phyloP scores from a whole-genome alignment of 2,329 filamentous ascomycete species.

The Aspergillus viridinutans region DNA sequence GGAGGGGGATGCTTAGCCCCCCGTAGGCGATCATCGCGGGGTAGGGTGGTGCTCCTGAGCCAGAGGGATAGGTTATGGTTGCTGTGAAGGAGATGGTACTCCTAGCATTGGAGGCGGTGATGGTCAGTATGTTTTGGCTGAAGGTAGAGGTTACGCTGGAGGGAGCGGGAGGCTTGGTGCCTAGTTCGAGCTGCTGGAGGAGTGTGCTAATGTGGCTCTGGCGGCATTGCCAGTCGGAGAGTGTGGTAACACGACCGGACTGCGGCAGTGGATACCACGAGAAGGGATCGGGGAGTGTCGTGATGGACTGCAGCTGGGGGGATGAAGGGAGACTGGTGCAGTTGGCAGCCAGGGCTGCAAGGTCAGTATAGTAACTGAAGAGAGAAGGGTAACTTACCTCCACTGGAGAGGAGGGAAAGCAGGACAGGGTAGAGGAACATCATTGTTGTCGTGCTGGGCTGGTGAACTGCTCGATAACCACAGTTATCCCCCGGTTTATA shows the following conservation, averaged over 20 bases:
- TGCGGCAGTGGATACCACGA: not conserved
- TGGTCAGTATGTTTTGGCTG: not conserved
- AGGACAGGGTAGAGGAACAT: not conserved
- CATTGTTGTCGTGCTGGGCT: not conserved
- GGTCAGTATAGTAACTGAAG: not conserved
- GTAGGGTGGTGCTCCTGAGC: constrained; percentile 44
- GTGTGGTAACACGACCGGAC: not conserved
- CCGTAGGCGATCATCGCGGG: constrained; percentile 58
- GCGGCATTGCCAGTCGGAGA: not conserved
- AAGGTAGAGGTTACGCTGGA: not conserved
- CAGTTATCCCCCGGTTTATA: not conserved
- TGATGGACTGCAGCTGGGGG: not conserved
- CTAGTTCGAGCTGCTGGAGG: constrained; percentile 1
- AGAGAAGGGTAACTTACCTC: not conserved
- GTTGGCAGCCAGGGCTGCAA: not conserved
- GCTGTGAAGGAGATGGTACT: not conserved
- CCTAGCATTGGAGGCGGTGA: not conserved
- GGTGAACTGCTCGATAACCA: not conserved
- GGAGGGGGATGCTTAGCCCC: constrained; percentile 52
- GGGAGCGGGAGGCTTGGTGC: not conserved
- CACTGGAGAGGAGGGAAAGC: not conserved
- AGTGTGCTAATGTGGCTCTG: not conserved
- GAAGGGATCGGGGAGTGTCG: constrained; percentile 2
- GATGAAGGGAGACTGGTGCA: not conserved
- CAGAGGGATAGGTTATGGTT: not conserved